These are phyloP conservation scores for Calonectria honghensis DNA, from an alignment of 2,329 filamentous ascomycete species.

Conservation along the genomic window DNA sequence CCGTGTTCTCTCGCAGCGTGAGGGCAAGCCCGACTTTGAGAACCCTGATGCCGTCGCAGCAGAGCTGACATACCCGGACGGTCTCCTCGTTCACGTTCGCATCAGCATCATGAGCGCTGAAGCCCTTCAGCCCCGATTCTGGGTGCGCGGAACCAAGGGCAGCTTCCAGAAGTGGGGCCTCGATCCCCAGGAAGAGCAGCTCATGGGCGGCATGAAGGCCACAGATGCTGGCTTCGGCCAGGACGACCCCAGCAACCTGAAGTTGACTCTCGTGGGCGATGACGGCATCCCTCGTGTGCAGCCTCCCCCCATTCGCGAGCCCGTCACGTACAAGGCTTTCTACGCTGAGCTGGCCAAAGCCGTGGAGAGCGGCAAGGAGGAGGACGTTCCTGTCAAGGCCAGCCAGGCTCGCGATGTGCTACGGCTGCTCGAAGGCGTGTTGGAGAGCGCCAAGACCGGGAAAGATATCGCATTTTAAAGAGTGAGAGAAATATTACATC, in stretches of 20 bases:
- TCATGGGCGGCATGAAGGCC: conserved; percentile 78
- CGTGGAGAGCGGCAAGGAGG: conserved; percentile 67
- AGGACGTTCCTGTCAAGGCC: conserved; percentile 72
- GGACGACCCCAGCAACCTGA: conserved; percentile 77
- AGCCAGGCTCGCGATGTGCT: conserved; percentile 73
- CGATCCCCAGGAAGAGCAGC: conserved; percentile 85
- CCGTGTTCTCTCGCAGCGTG: conserved; percentile 80
- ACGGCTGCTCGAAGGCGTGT: conserved; percentile 70
- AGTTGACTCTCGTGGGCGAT: conserved; percentile 72
- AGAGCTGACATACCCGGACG: conserved; percentile 78
- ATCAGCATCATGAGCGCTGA: conserved; percentile 82
- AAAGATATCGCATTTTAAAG: conserved; percentile 64
- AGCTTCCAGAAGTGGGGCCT: conserved; percentile 83
- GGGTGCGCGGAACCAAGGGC: conserved; percentile 84
- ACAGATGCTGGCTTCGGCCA: conserved; percentile 78
- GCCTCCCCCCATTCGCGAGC: conserved; percentile 75
- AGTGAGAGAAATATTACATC: background rate
- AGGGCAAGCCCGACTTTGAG: conserved; percentile 65
- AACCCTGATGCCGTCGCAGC: conserved; percentile 77
- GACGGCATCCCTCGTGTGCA: conserved; percentile 71
- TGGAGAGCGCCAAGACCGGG: conserved; percentile 70
- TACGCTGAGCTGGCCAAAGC: conserved; percentile 74
- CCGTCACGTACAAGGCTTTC: conserved; percentile 80
- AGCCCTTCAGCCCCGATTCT: conserved; percentile 82
- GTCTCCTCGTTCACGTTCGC: conserved; percentile 80